Conservation (phyloP, 2,329 filamentous ascomycete genomes). For the Trichoderma sp. region DNA sequence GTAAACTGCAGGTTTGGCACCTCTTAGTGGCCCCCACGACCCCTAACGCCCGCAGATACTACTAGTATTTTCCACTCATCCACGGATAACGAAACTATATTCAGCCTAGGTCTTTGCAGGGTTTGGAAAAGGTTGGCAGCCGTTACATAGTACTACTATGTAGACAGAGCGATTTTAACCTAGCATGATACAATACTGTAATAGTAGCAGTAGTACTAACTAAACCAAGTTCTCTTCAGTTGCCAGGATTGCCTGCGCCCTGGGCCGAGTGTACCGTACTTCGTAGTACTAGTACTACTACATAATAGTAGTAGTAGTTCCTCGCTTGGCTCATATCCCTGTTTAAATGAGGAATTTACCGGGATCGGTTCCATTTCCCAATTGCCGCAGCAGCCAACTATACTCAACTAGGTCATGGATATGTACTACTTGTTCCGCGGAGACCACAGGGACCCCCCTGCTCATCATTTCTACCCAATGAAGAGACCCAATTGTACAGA, state of each 20-base stretch:
- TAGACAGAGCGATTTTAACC: not conserved
- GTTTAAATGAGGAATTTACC: not conserved
- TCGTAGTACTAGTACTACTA: no score
- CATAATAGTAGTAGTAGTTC: no score
- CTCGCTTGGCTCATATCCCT: not conserved
- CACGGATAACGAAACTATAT: not conserved
- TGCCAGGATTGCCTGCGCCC: not conserved
- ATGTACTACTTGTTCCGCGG: not conserved
- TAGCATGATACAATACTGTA: no score
- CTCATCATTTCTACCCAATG: not conserved
- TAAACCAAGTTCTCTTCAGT: not conserved
- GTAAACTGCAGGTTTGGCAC: not conserved
- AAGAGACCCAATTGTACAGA: not conserved
- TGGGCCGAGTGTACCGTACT: no score
- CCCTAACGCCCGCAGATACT: not conserved
- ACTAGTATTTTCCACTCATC: not conserved
- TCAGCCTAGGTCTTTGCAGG: not conserved
- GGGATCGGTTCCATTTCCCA: not conserved
- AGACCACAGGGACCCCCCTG: not conserved
- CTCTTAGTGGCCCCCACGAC: not conserved
- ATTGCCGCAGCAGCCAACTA: not conserved
- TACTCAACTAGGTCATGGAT: not conserved
- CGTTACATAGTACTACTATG: not conserved
- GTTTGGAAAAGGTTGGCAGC: not conserved
- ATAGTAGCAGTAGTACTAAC: no score